Evolutionary conservation across 129 eudicot species (phyloP), one percentile per base, ranked within the genome.

Genomic region (Silybum marianum): DNA sequence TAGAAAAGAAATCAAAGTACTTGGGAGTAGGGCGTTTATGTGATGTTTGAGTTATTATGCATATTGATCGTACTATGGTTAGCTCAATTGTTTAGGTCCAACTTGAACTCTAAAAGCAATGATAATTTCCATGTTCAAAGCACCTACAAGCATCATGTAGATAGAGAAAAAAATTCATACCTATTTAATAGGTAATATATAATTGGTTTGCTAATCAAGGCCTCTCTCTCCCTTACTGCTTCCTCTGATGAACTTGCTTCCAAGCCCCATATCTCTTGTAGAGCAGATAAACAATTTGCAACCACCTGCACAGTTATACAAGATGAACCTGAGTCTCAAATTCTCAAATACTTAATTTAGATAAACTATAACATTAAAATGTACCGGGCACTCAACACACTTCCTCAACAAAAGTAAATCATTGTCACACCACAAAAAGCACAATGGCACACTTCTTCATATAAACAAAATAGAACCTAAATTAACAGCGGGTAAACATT

Each of bases 191-290:
- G 73, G 88, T 92, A 95, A 83, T 91, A 92, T 80, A 95, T 86
- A 81, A 87, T 39, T 44, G 98, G 95, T 88, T 95, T 95, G 91
- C 97, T 92, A 73, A 91, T 87, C 81, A 95, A 86, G 7, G 77
- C 84, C 80, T 95, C 99, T 88, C 90, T 88, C 85, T 92, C 98
- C 88, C 88, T 88, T 69, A 88, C 81, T 30, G 97, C 99, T 85
- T 92, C 99, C 81, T 95, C 95, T 12, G 98, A 92, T 26, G 91
- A 77, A 79, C 90, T 89, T 84, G 97, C 97, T 86, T 92, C 99
- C 81, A 87, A 79, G 69, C 92, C 90, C 98, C 98, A 95, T 68
- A 95, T 95, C 87, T 95, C 98, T 88, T 95, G 99, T 34, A 95
- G 81, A 65, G 97, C 89, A 75, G 86, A 89, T 85, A 95, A 81